Evolutionary conservation across 1,284 basidiomycete genomes (phyloP), one percentile per base, ranked within the genome.

Genomic region (Sporisorium reilianum): DNA sequence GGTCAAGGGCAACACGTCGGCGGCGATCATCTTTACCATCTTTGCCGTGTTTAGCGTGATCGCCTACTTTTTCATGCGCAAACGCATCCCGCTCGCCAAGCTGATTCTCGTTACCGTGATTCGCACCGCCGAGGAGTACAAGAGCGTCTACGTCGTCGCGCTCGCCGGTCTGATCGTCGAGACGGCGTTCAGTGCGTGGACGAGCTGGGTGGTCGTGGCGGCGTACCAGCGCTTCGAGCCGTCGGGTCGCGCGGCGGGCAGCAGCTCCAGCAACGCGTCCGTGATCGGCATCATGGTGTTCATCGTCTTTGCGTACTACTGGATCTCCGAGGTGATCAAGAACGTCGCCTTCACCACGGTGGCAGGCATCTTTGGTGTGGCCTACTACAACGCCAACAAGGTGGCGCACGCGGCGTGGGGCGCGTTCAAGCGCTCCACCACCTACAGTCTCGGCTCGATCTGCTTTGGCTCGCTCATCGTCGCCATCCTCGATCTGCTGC

Each of bases 381-480:
- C 77, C 42, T 82, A 79, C 64, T 82, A 82, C 76, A 69, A 68
- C 44, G 55, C 44, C 51, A 62, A 46, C 76, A 86, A 91, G 88
- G 92, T 92, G 26, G 89, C 89, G 61, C 88, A 91, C 80, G 91
- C 23, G 77, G 78, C 84, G 1, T 78, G 71, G 63, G 81, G 82
- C 20, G 88, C 92, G 0, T 92, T 96, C 82, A 88, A 88, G 38
- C 90, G 94, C 26, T 91, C 93, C n/a, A 91, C 91, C 16, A 94
- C 93, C 0, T 87, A 91, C 56, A 94, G 92, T 0, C 88, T 97
- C 30, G 94, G 93, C 7, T 93, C 92, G 0, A 94, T 96, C 78
- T 92, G 93, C 5, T 94, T 95, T 80, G 94, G 94, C 5, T 93
- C 91, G 2, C 87, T 96, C 78, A 93, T 96, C 69, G 93, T 96